A percentile compares a stretch with the other conserved stretches of the same genome.
Evolutionary conservation across 345 rosid genomes (phyloP).

Genomic region (Euphorbia peplus): DNA sequence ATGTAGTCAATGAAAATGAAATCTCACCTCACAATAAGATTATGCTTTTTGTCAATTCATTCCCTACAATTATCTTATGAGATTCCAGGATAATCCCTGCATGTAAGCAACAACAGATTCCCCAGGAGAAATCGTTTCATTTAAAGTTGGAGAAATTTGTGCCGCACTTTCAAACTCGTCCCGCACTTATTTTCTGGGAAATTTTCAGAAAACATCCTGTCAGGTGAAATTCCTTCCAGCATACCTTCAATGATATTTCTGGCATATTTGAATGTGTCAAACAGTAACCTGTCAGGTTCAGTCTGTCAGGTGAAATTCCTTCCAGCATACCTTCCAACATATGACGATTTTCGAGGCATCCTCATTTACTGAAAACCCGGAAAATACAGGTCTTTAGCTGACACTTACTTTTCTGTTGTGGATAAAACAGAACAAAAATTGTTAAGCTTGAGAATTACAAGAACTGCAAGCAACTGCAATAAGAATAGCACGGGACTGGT

Average conservation of each 20-base stretch:
- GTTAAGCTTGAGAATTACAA: background rate
- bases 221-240: conserved; percentile 40
- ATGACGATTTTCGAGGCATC: conserved; percentile 35
- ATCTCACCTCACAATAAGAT: background rate
- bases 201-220: conserved; percentile 39
- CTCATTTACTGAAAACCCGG: conserved; percentile 35
- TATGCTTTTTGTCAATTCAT: background rate
- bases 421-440: conserved; percentile 19
- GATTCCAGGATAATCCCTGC: conserved; percentile 12
- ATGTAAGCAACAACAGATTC: conserved; percentile 12
- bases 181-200: conserved; percentile 38
- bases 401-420: conserved; percentile 30
- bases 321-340: too few relatives aligned
- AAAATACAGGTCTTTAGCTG: conserved; percentile 27
- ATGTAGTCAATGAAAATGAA: background rate
- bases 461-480: background rate
- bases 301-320: too few relatives aligned
- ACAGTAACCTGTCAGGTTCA: conserved; percentile 33
- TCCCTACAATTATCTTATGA: background rate
- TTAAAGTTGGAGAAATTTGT: conserved; percentile 16
- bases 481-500: background rate
- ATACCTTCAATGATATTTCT: conserved; percentile 33
- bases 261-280: conserved; percentile 33
- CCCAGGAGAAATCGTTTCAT: conserved; percentile 12
- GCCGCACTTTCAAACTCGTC: conserved; percentile 15